phyloP scores from a whole-genome alignment of 768 basidiomycete genomes.

The Mycena rosella region DNA sequence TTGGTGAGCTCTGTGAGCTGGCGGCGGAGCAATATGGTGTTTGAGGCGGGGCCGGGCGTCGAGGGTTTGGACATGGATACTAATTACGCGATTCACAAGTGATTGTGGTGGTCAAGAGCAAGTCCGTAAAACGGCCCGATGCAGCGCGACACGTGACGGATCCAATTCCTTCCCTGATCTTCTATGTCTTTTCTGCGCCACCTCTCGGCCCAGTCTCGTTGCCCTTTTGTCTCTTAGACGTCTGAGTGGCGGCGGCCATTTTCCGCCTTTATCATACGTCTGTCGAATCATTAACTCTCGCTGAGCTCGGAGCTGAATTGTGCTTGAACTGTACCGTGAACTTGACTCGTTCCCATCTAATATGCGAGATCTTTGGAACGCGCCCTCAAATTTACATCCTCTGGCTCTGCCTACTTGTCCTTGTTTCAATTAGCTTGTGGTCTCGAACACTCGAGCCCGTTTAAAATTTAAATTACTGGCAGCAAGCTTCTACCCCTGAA shows the following conservation, averaged over 20 bases:
- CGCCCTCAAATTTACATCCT: too few species aligned
- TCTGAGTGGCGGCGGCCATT: too few species aligned
- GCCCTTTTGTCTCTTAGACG: too few species aligned
- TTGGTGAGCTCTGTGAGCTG: conserved; percentile 91
- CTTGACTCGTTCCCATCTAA: too few species aligned
- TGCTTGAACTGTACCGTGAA: too few species aligned
- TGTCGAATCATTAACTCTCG: too few species aligned
- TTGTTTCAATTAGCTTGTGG: too few species aligned
- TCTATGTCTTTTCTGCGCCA: conserved; percentile 10
- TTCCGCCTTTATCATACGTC: too few species aligned
- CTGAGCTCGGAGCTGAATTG: too few species aligned
- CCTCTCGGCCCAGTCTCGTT: neutral
- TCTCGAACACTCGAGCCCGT: neutral
- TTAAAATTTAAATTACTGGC: neutral
- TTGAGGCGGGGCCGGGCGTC: conserved; percentile 54
- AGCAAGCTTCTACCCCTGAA: neutral
- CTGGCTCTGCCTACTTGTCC: too few species aligned
- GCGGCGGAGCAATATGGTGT: conserved; percentile 78
- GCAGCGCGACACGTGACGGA: neutral
- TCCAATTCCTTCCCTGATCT: neutral
- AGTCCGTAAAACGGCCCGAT: conserved; percentile 15
- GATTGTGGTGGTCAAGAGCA: conserved; percentile 22
- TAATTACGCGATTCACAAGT: conserved; percentile 5
- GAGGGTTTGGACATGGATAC: conserved; percentile 59
- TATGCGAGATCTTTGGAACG: too few species aligned